These are phyloP conservation scores for Tarenaya hassleriana DNA, from an alignment of 345 rosid species.

Conservation along the genomic window DNA sequence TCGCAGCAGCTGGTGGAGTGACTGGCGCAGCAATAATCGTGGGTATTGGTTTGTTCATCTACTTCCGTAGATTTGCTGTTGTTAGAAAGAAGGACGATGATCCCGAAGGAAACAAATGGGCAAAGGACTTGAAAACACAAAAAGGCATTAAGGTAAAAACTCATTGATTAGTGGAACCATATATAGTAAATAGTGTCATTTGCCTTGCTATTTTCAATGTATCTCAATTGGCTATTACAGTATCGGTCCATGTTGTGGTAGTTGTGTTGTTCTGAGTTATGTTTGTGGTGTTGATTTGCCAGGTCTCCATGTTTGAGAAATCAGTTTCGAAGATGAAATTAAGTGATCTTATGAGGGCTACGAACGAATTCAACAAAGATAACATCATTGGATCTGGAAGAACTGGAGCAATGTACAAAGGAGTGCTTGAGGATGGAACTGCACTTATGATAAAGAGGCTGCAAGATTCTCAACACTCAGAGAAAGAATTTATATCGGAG, in stretches of 20 bases:
- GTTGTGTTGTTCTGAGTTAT: conserved; percentile 5
- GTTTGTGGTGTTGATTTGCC: conserved; percentile 18
- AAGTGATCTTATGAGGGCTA: conserved; percentile 85
- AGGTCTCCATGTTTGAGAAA: conserved; percentile 91
- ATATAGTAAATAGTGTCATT: too few relatives aligned
- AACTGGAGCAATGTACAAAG: conserved; percentile 80
- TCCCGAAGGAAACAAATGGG: conserved; percentile 92
- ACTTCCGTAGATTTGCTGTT: conserved; percentile 42
- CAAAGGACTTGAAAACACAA: conserved; percentile 57
- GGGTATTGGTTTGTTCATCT: conserved; percentile 43
- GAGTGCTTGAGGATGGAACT: conserved; percentile 66
- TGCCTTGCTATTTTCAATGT: too few relatives aligned
- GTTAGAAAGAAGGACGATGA: conserved; percentile 74
- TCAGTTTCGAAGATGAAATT: conserved; percentile 67
- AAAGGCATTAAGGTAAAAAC: conserved; percentile 66
- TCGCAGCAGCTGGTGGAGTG: conserved; percentile 66
- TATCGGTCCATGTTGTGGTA: background rate
- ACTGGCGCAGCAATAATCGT: conserved; percentile 55
- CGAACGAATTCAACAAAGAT: conserved; percentile 65
- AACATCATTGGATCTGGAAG: conserved; percentile 81
- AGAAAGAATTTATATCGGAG: conserved; percentile 71
- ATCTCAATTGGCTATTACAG: too few relatives aligned
- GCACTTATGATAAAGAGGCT: conserved; percentile 80
- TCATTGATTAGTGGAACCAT: background rate
- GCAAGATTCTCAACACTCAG: conserved; percentile 81